phyloP scores from a whole-genome alignment of 768 basidiomycete genomes.

The Tricholoma sp. region DNA sequence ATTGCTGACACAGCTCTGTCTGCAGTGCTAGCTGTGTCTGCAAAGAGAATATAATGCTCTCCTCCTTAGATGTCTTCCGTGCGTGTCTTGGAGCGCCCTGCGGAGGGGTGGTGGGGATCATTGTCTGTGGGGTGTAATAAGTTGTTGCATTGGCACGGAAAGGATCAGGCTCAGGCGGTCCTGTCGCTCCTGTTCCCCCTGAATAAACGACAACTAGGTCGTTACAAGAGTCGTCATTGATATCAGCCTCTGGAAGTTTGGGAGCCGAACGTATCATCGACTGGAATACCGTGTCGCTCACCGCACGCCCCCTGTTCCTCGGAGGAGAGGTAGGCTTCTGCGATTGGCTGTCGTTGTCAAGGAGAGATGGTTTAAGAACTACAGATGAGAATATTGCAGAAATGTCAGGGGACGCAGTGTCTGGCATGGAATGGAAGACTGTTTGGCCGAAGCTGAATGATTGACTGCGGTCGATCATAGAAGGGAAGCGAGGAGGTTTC shows the following conservation, averaged over 20 bases:
- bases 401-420: slow-evolving; percentile 15
- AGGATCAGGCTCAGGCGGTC: slow-evolving; percentile 51
- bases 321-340: slow-evolving; percentile 22
- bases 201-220: slow-evolving; percentile 43
- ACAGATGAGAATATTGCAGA: slow-evolving; percentile 25
- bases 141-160: slow-evolving; percentile 70
- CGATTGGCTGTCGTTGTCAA: slow-evolving; percentile 18
- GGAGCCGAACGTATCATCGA: slow-evolving; percentile 42
- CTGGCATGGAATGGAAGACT: slow-evolving; percentile 50
- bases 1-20: slow-evolving; percentile 71
- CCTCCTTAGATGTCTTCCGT: slow-evolving; percentile 65
- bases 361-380: slow-evolving; percentile 25
- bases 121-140: slow-evolving; percentile 72
- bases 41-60: slow-evolving; percentile 65
- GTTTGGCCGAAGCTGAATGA: slow-evolving; percentile 67
- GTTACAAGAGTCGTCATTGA: slow-evolving; percentile 51
- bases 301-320: slow-evolving; percentile 45
- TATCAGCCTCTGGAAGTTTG: slow-evolving; percentile 51
- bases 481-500: slow-evolving; percentile 27
- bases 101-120: slow-evolving; percentile 66
- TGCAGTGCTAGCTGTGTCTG: slow-evolving; percentile 75
- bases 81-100: slow-evolving; percentile 36
- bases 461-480: slow-evolving; percentile 50
- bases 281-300: slow-evolving; percentile 64
- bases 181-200: slow-evolving; percentile 5